These are phyloP conservation scores for Phytomonas sp. DNA, from an alignment of 208 protist genomes.

Conservation along the genomic window DNA sequence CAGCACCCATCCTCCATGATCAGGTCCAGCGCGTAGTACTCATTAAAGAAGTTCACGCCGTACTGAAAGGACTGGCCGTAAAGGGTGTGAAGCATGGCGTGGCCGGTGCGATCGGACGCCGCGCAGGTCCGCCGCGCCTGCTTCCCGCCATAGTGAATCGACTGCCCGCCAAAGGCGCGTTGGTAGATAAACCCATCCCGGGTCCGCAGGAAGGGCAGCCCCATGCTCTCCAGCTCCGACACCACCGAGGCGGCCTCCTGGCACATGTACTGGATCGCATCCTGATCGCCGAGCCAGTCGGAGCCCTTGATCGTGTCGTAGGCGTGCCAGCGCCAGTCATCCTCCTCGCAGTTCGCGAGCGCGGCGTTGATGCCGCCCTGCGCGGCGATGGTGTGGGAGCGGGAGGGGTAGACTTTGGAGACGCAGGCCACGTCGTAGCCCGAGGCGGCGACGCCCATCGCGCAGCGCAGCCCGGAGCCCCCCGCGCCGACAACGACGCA, in stretches of 20 bases:
- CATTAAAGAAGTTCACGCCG: slow-evolving; percentile 98
- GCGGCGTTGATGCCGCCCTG: slow-evolving; percentile 99
- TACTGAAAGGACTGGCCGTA: slow-evolving; percentile 97
- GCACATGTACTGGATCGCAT: slow-evolving; percentile 99
- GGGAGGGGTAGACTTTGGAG: slow-evolving; percentile 98
- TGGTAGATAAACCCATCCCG: slow-evolving; percentile 99
- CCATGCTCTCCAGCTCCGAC: slow-evolving; percentile 96
- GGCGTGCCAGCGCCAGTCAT: slow-evolving; percentile 99
- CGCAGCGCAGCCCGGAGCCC: slow-evolving; percentile 96
- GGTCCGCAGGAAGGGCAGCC: slow-evolving; percentile 98
- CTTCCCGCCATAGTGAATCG: slow-evolving; percentile 95
- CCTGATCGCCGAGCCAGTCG: slow-evolving; percentile 98
- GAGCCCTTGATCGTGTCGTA: slow-evolving; percentile 99
- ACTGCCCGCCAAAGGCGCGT: slow-evolving; percentile 98
- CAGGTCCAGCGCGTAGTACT: slow-evolving; percentile 99
- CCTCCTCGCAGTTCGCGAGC: slow-evolving; percentile 96
- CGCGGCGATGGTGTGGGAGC: slow-evolving; percentile 98
- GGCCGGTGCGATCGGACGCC: slow-evolving; percentile 98
- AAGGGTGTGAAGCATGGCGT: slow-evolving; percentile 98
- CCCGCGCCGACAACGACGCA: slow-evolving; percentile 98
- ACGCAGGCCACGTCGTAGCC: slow-evolving; percentile 98
- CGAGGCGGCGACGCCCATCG: slow-evolving; percentile 95
- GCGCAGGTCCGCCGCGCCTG: slow-evolving; percentile 96
- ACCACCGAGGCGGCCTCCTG: slow-evolving; percentile 92
- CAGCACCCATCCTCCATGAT: slow-evolving; percentile 97